Conservation (phyloP, 2,329 filamentous ascomycete species). For the Myrmaecium sp. region DNA sequence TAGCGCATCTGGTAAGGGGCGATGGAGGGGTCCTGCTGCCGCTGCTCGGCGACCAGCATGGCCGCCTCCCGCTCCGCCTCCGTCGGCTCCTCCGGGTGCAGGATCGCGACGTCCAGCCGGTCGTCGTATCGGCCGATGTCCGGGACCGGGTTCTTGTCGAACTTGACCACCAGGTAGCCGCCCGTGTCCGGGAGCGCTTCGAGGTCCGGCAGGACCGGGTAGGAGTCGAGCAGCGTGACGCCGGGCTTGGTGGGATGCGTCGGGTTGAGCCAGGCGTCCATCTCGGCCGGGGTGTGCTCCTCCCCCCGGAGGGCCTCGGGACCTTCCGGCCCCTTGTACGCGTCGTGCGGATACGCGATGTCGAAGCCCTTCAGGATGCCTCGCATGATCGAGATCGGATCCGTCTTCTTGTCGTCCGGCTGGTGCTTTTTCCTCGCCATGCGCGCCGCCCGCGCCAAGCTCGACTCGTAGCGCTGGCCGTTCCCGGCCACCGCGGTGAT, state of each 20-base stretch:
- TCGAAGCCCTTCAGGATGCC: constrained; percentile 48
- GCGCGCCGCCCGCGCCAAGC: constrained; percentile 20
- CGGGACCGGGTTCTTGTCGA: constrained; percentile 40
- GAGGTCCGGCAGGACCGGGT: constrained; percentile 44
- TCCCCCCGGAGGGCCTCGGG: constrained; percentile 35
- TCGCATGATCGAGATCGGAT: constrained; percentile 43
- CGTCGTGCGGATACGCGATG: constrained; percentile 44
- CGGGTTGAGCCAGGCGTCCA: constrained; percentile 41
- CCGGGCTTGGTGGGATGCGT: constrained; percentile 41
- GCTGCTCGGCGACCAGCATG: constrained; percentile 23
- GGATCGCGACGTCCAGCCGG: constrained; percentile 40
- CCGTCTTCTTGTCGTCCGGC: constrained; percentile 30
- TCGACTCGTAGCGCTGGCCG: constrained; percentile 33
- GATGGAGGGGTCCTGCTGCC: constrained; percentile 31
- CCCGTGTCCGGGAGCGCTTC: constrained; percentile 42
- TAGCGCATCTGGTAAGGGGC: constrained; percentile 36
- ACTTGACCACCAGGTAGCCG: constrained; percentile 43
- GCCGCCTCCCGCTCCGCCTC: constrained; percentile 22
- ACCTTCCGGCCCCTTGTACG: constrained; percentile 52
- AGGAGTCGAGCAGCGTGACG: constrained; percentile 40
- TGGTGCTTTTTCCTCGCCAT: constrained; percentile 17
- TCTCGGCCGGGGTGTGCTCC: constrained; percentile 35
- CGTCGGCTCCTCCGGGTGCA: constrained; percentile 33
- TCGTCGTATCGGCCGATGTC: constrained; percentile 34
- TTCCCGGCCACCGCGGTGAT: constrained; percentile 42